phyloP scores from a whole-genome alignment of 2,329 filamentous ascomycete species.

The Lachnellula subtilissima region DNA sequence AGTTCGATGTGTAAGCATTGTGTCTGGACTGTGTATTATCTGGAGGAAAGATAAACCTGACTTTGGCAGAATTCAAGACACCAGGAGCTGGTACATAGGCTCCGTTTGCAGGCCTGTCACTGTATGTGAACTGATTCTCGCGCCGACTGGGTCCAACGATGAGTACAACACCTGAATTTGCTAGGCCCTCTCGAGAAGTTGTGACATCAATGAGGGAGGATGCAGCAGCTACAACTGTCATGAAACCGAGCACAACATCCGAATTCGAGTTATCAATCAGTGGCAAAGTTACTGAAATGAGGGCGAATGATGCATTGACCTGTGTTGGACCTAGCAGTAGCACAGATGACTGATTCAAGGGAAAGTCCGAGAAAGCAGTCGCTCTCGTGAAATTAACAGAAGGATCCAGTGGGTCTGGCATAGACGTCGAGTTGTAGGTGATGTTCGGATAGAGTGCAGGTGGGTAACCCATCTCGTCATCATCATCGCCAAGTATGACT shows the following conservation, averaged over 20 bases:
- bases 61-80: conserved; percentile 39
- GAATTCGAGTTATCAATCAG: conserved; percentile 62
- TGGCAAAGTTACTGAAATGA: conserved; percentile 77
- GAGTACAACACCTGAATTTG: conserved; percentile 63
- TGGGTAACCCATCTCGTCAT: conserved; percentile 60
- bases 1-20: conserved; percentile 34
- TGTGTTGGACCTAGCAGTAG: conserved; percentile 73
- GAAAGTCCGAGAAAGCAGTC: conserved; percentile 28
- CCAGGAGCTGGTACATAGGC: conserved; percentile 38
- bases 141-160: conserved; percentile 62
- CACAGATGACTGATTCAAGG: conserved; percentile 44
- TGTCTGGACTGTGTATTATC: conserved; percentile 42
- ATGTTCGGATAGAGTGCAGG: conserved; percentile 72
- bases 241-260: conserved; percentile 69
- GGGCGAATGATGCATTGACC: conserved; percentile 60
- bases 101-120: conserved; percentile 42
- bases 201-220: conserved; percentile 58
- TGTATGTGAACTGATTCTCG: conserved; percentile 59
- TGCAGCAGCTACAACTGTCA: conserved; percentile 74
- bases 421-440: conserved; percentile 45
- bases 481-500: conserved; percentile 51
- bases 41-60: conserved; percentile 60
- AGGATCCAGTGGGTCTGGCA: conserved; percentile 25
- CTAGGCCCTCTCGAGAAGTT: conserved; percentile 63
- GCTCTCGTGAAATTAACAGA: conserved; percentile 19